A percentile compares a stretch with the other conserved stretches of the same genome.
These are phyloP conservation scores for Nephelium lappaceum DNA, from an alignment of 345 rosid species.

Conservation along the genomic window DNA sequence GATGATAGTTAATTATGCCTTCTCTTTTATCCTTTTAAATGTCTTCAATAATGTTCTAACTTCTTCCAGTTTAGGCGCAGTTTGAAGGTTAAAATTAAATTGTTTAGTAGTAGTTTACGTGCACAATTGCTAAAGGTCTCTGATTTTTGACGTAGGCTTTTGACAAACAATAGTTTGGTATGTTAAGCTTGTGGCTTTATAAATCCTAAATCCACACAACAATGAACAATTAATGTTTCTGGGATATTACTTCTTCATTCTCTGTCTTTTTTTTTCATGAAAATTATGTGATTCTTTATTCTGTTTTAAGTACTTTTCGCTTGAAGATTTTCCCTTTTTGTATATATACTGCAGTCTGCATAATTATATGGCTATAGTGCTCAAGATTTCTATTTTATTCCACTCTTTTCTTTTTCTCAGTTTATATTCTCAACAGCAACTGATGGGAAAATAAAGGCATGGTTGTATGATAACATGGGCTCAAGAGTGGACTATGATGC, in stretches of 20 bases:
- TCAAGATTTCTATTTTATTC: conserved; percentile 5
- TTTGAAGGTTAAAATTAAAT: background rate
- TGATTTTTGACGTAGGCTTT: background rate
- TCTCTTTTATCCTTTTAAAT: conserved; percentile 8
- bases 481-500: conserved; percentile 87
- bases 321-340: background rate
- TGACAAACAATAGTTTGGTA: background rate
- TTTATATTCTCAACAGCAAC: conserved; percentile 78
- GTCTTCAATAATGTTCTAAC: background rate
- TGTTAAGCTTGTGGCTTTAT: background rate
- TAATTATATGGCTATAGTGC: conserved; percentile 7
- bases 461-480: conserved; percentile 73
- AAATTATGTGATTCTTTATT: background rate
- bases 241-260: background rate
- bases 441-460: conserved; percentile 88
- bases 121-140: background rate
- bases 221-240: background rate
- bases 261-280: background rate
- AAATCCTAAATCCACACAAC: background rate
- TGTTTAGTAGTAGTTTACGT: background rate
- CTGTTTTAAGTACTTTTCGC: background rate
- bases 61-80: background rate
- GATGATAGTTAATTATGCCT: background rate
- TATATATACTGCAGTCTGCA: conserved; percentile 2
- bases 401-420: conserved; percentile 34